A percentile compares a stretch with the other conserved stretches of the same genome.
These are phyloP conservation scores for Aspergillus asperescens DNA, from an alignment of 495 filamentous ascomycete genomes.

Conservation along the genomic window DNA sequence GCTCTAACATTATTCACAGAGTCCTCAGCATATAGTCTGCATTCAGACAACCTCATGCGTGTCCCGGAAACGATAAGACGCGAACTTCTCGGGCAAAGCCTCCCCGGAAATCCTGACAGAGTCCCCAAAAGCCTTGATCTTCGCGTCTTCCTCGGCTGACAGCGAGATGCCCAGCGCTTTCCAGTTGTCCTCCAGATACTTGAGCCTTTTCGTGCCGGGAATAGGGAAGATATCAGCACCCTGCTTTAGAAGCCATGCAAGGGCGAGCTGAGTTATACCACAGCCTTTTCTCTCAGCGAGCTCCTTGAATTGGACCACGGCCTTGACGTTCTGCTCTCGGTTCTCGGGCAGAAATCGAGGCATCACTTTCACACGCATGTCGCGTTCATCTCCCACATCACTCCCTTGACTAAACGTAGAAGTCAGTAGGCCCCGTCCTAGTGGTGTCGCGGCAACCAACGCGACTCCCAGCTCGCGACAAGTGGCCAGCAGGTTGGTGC, in stretches of 20 bases:
- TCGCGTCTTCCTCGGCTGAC: not conserved
- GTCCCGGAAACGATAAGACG: not conserved
- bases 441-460: conserved; percentile 41
- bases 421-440: conserved; percentile 44
- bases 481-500: conserved; percentile 44
- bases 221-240: conserved; percentile 58
- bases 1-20: too few species aligned
- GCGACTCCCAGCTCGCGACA: conserved; percentile 44
- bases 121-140: not conserved
- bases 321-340: conserved; percentile 38
- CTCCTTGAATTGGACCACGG: conserved; percentile 38
- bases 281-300: conserved; percentile 46
- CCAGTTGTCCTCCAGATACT: conserved; percentile 55
- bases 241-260: conserved; percentile 57
- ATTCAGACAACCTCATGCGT: not conserved
- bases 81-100: not conserved
- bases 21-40: too few species aligned
- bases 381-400: conserved; percentile 14
- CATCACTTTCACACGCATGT: conserved; percentile 2
- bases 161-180: conserved; percentile 6
- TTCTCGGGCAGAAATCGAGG: conserved; percentile 3
- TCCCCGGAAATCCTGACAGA: not conserved
- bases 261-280: conserved; percentile 45
- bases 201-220: conserved; percentile 53
- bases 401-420: conserved; percentile 27